phyloP scores from a whole-genome alignment of 495 filamentous ascomycete genomes.

The Annulohypoxylon bovei region DNA sequence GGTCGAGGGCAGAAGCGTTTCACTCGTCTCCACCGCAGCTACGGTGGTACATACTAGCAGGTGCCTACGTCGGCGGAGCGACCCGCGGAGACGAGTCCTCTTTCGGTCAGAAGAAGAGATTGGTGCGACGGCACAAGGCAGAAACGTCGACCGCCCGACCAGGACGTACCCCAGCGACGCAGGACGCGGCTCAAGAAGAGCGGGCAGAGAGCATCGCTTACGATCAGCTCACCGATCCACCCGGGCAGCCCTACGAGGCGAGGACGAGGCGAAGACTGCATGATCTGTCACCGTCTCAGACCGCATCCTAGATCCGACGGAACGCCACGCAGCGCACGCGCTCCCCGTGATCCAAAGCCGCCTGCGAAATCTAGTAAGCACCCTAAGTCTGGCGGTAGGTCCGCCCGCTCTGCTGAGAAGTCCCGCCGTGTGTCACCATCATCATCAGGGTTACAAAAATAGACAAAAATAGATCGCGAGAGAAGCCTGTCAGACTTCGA shows the following conservation, averaged over 20 bases:
- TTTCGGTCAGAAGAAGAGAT: constrained; percentile 13
- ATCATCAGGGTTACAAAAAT: neutral
- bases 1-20: neutral
- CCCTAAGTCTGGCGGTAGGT: constrained; percentile 16
- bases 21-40: neutral
- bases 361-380: constrained; percentile 16
- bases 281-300: neutral
- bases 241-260: constrained; percentile 33
- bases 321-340: neutral
- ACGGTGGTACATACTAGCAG: neutral
- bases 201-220: constrained; percentile 1
- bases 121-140: constrained; percentile 8
- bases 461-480: constrained; percentile 8
- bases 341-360: constrained; percentile 10
- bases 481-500: neutral
- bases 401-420: constrained; percentile 1
- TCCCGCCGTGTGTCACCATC: neutral
- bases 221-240: neutral
- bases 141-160: neutral
- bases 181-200: constrained; percentile 8
- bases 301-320: neutral
- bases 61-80: neutral
- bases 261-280: constrained; percentile 3
- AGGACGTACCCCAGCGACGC: neutral
- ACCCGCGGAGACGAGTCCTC: neutral